Percentiles rank a stretch among this genome's conserved stretches.
Conservation (phyloP, 2,329 filamentous ascomycete species). For the Penicillium frequentans region DNA sequence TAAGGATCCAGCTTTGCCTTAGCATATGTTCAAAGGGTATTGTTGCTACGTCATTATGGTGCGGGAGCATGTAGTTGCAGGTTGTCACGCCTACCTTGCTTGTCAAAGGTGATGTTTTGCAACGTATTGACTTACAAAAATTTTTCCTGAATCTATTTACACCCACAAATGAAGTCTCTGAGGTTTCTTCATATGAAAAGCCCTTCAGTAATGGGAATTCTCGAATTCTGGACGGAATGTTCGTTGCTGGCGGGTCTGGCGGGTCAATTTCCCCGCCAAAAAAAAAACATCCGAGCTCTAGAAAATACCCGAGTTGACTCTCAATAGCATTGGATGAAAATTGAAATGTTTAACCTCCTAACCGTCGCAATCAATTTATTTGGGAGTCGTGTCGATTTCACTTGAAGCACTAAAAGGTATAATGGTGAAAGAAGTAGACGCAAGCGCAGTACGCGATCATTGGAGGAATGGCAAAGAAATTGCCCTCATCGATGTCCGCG, state of each 20-base stretch:
- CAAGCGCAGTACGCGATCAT: slow-evolving; percentile 20
- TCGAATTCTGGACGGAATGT: neutral
- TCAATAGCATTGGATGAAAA: neutral
- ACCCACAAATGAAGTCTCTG: neutral
- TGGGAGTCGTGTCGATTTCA: neutral
- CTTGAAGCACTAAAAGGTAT: slow-evolving; percentile 7
- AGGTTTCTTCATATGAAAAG: neutral
- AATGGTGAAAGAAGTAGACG: slow-evolving; percentile 26
- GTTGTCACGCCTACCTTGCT: too few relatives aligned
- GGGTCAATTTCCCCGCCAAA: neutral
- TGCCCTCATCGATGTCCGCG: slow-evolving; percentile 32
- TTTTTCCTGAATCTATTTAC: too few relatives aligned
- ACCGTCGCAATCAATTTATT: neutral
- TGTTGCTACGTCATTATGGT: too few relatives aligned
- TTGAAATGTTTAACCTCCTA: neutral
- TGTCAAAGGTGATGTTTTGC: too few relatives aligned
- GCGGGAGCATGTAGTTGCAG: too few relatives aligned
- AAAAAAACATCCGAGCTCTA: neutral
- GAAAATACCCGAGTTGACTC: neutral
- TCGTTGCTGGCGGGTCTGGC: too few relatives aligned
- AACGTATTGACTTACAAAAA: too few relatives aligned
- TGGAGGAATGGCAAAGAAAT: slow-evolving; percentile 27
- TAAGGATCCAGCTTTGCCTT: too few relatives aligned
- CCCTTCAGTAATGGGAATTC: neutral
- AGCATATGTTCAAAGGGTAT: too few relatives aligned